phyloP scores from a whole-genome alignment of 257 asterid genomes.

The Dorcoceras hygrometricum region DNA sequence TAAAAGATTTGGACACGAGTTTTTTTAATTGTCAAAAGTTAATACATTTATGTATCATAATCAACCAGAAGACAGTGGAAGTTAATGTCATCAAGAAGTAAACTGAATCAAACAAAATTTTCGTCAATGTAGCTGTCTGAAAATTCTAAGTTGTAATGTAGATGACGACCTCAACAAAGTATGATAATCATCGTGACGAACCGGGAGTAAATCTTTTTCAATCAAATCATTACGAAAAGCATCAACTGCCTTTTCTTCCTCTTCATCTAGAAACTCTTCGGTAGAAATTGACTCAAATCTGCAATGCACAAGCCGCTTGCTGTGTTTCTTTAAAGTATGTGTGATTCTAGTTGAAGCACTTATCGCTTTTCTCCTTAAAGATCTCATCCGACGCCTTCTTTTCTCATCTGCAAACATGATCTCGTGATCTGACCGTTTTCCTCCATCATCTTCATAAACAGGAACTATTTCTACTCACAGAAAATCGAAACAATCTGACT shows the following conservation, averaged over 20 bases:
- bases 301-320: conserved; percentile 58
- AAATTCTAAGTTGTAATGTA: conserved; percentile 1
- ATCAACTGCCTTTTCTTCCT: conserved; percentile 70
- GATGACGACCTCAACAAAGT: conserved; percentile 66
- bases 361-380: conserved; percentile 42
- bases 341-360: conserved; percentile 39
- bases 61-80: conserved; percentile 17
- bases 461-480: conserved; percentile 29
- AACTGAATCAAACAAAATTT: background rate
- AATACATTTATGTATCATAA: background rate
- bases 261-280: conserved; percentile 72
- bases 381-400: conserved; percentile 38
- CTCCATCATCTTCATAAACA: conserved; percentile 38
- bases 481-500: background rate
- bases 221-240: conserved; percentile 60
- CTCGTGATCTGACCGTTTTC: conserved; percentile 39
- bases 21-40: conserved; percentile 12
- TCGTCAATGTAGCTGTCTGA: background rate
- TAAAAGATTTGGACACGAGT: background rate
- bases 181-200: conserved; percentile 85
- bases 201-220: conserved; percentile 70
- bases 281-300: conserved; percentile 68
- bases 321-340: conserved; percentile 39
- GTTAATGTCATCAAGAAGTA: conserved; percentile 8
- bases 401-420: conserved; percentile 44